Evolutionary conservation across 2,329 filamentous ascomycete genomes (phyloP).

Genomic region (Blastomyces gilchristii): DNA sequence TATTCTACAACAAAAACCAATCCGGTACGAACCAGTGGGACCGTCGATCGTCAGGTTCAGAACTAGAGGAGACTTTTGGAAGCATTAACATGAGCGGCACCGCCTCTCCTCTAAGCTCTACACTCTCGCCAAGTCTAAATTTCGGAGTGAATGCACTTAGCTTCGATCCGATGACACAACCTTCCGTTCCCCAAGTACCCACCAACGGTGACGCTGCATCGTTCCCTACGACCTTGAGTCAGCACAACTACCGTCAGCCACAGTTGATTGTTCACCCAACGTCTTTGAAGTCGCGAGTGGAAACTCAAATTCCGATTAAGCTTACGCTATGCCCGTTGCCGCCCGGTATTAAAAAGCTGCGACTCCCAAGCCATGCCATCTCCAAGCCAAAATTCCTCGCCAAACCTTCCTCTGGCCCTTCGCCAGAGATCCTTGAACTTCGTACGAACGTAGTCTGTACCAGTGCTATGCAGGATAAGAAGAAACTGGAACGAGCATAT

Average conservation of each 20-base stretch:
- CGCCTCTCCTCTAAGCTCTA: slow-evolving; percentile 31
- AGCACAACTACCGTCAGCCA: slow-evolving; percentile 29
- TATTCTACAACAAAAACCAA: slow-evolving; percentile 23
- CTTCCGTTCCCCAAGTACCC: slow-evolving; percentile 12
- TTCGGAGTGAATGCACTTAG: slow-evolving; percentile 25
- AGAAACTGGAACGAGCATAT: slow-evolving; percentile 57
- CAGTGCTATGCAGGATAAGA: slow-evolving; percentile 72
- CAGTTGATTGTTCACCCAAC: slow-evolving; percentile 54
- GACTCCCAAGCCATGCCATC: slow-evolving; percentile 81
- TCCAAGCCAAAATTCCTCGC: slow-evolving; percentile 86
- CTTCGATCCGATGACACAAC: slow-evolving; percentile 24
- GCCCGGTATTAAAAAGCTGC: slow-evolving; percentile 63
- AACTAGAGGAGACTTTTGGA: slow-evolving; percentile 37
- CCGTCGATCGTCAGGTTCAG: slow-evolving; percentile 34
- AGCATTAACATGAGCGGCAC: slow-evolving; percentile 36
- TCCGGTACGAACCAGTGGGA: slow-evolving; percentile 31
- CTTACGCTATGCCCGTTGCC: slow-evolving; percentile 69
- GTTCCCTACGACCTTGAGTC: slow-evolving; percentile 21
- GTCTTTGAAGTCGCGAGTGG: slow-evolving; percentile 77
- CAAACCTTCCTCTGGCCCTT: slow-evolving; percentile 55
- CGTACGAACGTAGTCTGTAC: slow-evolving; percentile 79
- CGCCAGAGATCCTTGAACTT: slow-evolving; percentile 66
- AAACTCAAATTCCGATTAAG: slow-evolving; percentile 88
- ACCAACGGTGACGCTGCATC: slow-evolving; percentile 22
- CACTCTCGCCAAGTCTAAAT: slow-evolving; percentile 31